These are phyloP conservation scores for Schwanniomyces vanrijiae DNA, from an alignment of 805 yeast genomes.

Conservation along the genomic window DNA sequence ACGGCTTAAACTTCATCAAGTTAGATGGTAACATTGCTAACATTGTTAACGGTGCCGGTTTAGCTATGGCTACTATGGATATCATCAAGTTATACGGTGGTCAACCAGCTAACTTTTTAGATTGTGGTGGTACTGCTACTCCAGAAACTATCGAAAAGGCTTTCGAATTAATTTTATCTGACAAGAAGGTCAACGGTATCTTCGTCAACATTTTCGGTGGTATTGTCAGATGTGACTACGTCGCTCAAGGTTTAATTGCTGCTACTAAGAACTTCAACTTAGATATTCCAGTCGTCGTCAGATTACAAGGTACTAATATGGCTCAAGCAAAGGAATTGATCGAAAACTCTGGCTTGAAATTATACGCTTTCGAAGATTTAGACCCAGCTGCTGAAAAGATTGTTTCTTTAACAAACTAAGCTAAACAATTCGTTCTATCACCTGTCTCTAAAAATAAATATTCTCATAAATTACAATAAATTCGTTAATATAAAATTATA, in stretches of 20 bases:
- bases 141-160: slow-evolving; percentile 98
- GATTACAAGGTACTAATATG: slow-evolving; percentile 98
- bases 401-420: slow-evolving; percentile 61
- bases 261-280: slow-evolving; percentile 91
- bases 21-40: slow-evolving; percentile 98
- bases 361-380: slow-evolving; percentile 86
- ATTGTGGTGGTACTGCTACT: slow-evolving; percentile 99
- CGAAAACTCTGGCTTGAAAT: slow-evolving; percentile 85
- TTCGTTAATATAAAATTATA: background rate
- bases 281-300: slow-evolving; percentile 92
- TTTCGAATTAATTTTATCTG: slow-evolving; percentile 87
- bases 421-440: slow-evolving; percentile 2
- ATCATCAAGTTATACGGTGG: slow-evolving; percentile 98
- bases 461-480: slow-evolving; percentile 2
- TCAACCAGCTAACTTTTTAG: slow-evolving; percentile 97
- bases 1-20: slow-evolving; percentile 93
- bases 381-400: slow-evolving; percentile 98
- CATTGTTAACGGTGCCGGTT: slow-evolving; percentile 99
- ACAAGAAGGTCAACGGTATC: slow-evolving; percentile 87
- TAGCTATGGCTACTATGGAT: slow-evolving; percentile 99
- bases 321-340: slow-evolving; percentile 86
- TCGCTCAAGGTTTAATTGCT: slow-evolving; percentile 94
- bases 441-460: slow-evolving; percentile 1
- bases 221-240: slow-evolving; percentile 98
- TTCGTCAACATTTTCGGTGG: slow-evolving; percentile 99